A percentile compares a stretch with the other conserved stretches of the same genome.
These are phyloP conservation scores for Zygnema circumcarinatum DNA, from an alignment of 139 green algal species.

Conservation along the genomic window DNA sequence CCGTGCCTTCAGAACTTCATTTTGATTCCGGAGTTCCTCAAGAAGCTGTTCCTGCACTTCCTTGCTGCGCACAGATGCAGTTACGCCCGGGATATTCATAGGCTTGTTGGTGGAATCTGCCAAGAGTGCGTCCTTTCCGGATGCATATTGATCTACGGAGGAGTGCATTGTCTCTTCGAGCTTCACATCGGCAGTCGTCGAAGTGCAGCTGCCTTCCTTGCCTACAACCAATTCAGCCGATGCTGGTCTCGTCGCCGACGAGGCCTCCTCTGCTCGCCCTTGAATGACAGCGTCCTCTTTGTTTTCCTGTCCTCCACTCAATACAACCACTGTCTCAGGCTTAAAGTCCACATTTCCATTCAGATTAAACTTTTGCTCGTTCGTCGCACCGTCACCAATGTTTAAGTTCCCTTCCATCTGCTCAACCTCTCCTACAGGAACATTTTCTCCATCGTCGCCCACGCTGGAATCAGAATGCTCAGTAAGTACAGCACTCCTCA, in stretches of 20 bases:
- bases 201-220: neutral
- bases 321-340: neutral
- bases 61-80: neutral
- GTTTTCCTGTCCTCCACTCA: neutral
- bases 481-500: too few species aligned
- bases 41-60: neutral
- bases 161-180: neutral
- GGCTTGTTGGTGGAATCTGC: neutral
- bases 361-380: neutral
- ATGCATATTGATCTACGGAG: neutral
- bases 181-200: neutral
- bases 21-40: neutral
- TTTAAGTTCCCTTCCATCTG: neutral
- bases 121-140: neutral
- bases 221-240: neutral
- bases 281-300: neutral
- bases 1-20: neutral
- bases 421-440: neutral
- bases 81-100: too few species aligned
- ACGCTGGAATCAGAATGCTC: too few species aligned
- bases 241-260: neutral
- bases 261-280: neutral
- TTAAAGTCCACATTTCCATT: neutral
- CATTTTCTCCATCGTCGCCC: neutral
- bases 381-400: neutral